Percentiles rank a stretch among this genome's conserved stretches.
These are phyloP conservation scores for Penicillium sp. DNA, from an alignment of 2,329 filamentous ascomycete genomes.

Conservation along the genomic window DNA sequence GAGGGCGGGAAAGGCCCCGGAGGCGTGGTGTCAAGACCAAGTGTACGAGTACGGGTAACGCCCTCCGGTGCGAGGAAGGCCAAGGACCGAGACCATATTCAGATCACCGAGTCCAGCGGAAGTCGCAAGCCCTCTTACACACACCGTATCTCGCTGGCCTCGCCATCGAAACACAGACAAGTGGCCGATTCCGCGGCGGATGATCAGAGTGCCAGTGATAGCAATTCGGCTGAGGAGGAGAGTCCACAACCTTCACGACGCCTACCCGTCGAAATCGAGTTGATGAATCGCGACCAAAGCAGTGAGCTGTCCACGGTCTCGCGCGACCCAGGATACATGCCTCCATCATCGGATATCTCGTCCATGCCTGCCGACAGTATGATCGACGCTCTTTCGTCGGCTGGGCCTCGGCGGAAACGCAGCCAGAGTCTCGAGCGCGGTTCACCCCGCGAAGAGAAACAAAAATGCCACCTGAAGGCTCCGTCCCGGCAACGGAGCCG, in stretches of 20 bases:
- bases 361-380: constrained; percentile 70
- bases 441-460: constrained; percentile 31
- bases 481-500: constrained; percentile 56
- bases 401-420: constrained; percentile 44
- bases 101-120: constrained; percentile 77
- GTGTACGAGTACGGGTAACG: constrained; percentile 74
- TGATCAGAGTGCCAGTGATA: constrained; percentile 64
- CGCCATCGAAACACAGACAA: constrained; percentile 36
- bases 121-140: constrained; percentile 67
- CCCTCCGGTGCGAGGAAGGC: constrained; percentile 62
- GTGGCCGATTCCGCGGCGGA: constrained; percentile 46
- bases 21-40: constrained; percentile 64
- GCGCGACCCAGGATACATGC: constrained; percentile 60
- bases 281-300: constrained; percentile 61
- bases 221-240: constrained; percentile 72
- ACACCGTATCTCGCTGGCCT: constrained; percentile 60
- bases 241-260: constrained; percentile 66
- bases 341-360: constrained; percentile 78
- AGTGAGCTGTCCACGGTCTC: constrained; percentile 62
- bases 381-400: constrained; percentile 52
- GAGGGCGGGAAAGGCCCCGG: constrained; percentile 65
- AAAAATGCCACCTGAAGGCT: constrained; percentile 54
- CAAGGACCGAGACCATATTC: constrained; percentile 66
- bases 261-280: constrained; percentile 82
- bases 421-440: constrained; percentile 50